These are phyloP conservation scores for Corylus heterophylla DNA, from an alignment of 306 rosid genomes.

Conservation along the genomic window DNA sequence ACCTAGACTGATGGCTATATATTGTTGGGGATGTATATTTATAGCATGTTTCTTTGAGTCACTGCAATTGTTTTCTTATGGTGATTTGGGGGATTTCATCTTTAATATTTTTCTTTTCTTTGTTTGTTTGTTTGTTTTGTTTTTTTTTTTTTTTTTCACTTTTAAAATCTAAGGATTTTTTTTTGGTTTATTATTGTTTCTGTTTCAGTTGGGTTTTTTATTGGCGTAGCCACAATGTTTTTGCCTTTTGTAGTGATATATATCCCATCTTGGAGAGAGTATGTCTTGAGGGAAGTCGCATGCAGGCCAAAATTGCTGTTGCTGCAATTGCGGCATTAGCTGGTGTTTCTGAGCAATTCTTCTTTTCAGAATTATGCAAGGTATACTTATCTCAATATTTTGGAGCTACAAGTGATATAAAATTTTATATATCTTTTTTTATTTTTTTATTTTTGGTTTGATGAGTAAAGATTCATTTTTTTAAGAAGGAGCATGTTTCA, in stretches of 20 bases:
- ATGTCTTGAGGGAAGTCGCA: conserved; percentile 76
- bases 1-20: background rate
- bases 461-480: no score
- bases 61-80: background rate
- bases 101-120: background rate
- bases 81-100: background rate
- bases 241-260: conserved; percentile 56
- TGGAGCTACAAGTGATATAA: background rate
- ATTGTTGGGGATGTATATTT: background rate
- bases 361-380: conserved; percentile 58
- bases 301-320: conserved; percentile 73
- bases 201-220: background rate
- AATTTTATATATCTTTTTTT: no score
- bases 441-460: no score
- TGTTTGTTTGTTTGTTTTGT: no score
- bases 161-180: background rate
- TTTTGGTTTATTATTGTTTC: conserved; percentile 8
- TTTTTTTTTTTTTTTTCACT: background rate
- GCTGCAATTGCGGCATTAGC: conserved; percentile 67
- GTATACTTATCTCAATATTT: conserved; percentile 41
- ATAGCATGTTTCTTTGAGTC: background rate
- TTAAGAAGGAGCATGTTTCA: no score
- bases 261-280: conserved; percentile 60
- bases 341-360: conserved; percentile 41
- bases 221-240: conserved; percentile 17